Evolutionary conservation across 805 yeast species (phyloP).

Genomic region (Zygosaccharomyces rouxii): DNA sequence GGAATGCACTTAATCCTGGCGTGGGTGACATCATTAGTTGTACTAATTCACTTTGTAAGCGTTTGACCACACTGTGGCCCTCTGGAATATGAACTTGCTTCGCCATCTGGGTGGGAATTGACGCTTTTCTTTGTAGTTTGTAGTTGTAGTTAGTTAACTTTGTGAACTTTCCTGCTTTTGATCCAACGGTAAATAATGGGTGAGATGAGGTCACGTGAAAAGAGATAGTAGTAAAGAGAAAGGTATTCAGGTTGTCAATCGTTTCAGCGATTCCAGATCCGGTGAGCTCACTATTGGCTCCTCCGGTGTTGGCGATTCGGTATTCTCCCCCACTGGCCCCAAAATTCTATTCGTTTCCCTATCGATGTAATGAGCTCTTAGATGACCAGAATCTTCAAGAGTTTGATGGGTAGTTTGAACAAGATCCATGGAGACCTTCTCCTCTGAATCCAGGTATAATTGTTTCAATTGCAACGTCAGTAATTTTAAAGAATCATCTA

Average conservation of each 20-base stretch:
- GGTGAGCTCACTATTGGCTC: not conserved
- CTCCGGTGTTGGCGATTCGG: not conserved
- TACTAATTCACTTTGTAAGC: slow-evolving; percentile 49
- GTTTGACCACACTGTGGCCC: slow-evolving; percentile 46
- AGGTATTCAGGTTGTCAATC: not conserved
- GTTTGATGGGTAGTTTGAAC: not conserved
- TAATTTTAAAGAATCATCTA: slow-evolving; percentile 29
- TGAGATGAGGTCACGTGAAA: slow-evolving; percentile 1
- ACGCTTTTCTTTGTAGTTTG: not conserved
- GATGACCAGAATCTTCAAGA: not conserved
- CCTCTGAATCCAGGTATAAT: slow-evolving; percentile 27
- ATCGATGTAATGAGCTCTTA: slow-evolving; percentile 11
- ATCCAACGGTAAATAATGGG: not conserved
- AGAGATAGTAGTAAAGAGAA: not conserved
- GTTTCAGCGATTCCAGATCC: not conserved
- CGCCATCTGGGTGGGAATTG: not conserved
- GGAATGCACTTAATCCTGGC: slow-evolving; percentile 53
- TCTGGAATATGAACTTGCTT: slow-evolving; percentile 25
- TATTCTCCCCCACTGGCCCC: not conserved
- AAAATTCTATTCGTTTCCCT: slow-evolving; percentile 8
- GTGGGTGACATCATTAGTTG: slow-evolving; percentile 48
- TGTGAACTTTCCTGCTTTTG: slow-evolving; percentile 1
- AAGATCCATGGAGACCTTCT: slow-evolving; percentile 23
- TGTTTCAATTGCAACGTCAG: slow-evolving; percentile 25
- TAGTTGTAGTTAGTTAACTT: not conserved